Base-by-base conservation (phyloP, 345 rosid genomes). In the Aquilaria malaccensis region DNA sequence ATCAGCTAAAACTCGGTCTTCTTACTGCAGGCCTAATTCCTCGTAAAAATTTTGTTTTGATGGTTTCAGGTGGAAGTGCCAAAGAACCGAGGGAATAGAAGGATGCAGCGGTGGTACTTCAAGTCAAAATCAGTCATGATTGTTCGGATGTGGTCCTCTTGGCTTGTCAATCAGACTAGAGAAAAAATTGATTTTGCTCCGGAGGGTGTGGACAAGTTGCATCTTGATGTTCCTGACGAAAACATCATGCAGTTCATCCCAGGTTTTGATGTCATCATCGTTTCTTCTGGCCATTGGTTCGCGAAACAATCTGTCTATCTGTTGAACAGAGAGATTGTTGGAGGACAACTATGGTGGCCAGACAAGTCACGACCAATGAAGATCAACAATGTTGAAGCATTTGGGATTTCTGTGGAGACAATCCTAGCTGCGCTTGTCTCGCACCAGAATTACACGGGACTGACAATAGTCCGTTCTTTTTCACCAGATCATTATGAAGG, bases 401-500 rank as follows among this genome's bases (percentile, higher is more conserved):
- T 85, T 47, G 91, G 93, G 45, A 86, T 94, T 72, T 88, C 96
- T 30, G 86, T 86, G 0, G 95, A 88, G 80, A 88, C 99, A 43
- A 77, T 76, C 68, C 77, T 94, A 59, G 77, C 85, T 31, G 78
- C 96, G 14, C 53, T 90, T 51, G 84, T 70, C 56, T 67, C 80
- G 37, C 92, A 90, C 60, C 97, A 87, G 2, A 88, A 90, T 74
- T 90, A 72, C 81, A 86, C 76, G 0, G 99, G 99, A 31, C 63
- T 94, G 62, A 72, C 96, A 33, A 94, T 94, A 41, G 37, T 88
- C 59, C 86, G 97, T 30, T 76, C 97, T 11, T 94, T 66, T 74
- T 94, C 99, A 46, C 99, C 97, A 5, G 99, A 94, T 79, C 97
- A 94, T 66, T 94, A 94, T 13, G 99, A 94, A 65, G 97, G 96